phyloP scores from a whole-genome alignment of 768 basidiomycete genomes.

The Zangia roseola region DNA sequence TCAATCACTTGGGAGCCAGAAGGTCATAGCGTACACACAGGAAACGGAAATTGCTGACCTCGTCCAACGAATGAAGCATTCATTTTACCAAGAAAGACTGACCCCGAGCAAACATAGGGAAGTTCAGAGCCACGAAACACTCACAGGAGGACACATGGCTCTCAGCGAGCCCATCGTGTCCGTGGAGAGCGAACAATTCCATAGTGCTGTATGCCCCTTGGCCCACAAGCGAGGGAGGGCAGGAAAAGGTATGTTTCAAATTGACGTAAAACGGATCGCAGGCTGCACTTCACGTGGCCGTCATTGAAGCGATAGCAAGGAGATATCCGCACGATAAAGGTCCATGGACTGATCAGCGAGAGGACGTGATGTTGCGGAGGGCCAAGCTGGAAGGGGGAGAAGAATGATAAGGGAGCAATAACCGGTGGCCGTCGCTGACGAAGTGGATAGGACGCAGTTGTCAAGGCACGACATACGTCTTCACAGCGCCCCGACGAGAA shows the following conservation, averaged over 20 bases:
- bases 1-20: constrained; percentile 12
- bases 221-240: constrained; percentile 32
- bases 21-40: constrained; percentile 2
- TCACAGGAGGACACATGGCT: constrained; percentile 11
- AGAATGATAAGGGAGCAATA: not conserved
- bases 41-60: constrained; percentile 29
- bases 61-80: constrained; percentile 16
- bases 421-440: not conserved
- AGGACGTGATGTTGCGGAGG: not conserved
- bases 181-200: constrained; percentile 26
- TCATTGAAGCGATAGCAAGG: constrained; percentile 18
- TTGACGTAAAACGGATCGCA: constrained; percentile 31
- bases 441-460: constrained; percentile 2
- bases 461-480: not conserved
- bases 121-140: constrained; percentile 11
- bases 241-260: constrained; percentile 27
- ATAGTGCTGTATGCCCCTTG: constrained; percentile 21
- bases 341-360: constrained; percentile 15
- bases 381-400: not conserved
- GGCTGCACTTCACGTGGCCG: constrained; percentile 18
- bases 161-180: constrained; percentile 24
- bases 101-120: constrained; percentile 8
- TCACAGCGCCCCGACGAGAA: constrained; percentile 18
- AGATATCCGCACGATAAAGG: constrained; percentile 30
- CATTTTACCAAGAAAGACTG: constrained; percentile 13